A percentile compares a stretch with the other conserved stretches of the same genome.
phyloP scores from a whole-genome alignment of 106 monocot species.

The Apostasia shenzhenica region DNA sequence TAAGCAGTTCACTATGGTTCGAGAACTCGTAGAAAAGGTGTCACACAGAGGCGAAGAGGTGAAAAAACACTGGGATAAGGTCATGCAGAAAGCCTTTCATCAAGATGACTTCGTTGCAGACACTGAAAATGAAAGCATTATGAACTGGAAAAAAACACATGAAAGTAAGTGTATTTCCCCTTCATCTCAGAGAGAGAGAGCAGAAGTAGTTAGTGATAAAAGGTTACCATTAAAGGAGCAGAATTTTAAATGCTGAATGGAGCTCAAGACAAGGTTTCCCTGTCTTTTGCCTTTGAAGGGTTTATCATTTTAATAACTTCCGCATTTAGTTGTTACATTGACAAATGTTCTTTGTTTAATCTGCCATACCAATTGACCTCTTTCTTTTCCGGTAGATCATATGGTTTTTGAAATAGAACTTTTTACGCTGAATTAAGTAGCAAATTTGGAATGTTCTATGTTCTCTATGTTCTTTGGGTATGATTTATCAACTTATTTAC shows the following conservation, averaged over 20 bases:
- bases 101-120: slow-evolving; percentile 1
- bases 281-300: no score
- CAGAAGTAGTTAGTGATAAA: slow-evolving; percentile 9
- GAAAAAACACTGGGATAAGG: slow-evolving; percentile 17
- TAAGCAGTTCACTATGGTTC: slow-evolving; percentile 20
- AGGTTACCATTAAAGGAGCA: slow-evolving; percentile 59
- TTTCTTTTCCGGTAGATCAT: no score
- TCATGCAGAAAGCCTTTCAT: slow-evolving; percentile 19
- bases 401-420: no score
- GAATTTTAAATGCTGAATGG: slow-evolving; percentile 24
- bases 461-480: no score
- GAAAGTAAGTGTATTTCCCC: not conserved
- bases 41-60: slow-evolving; percentile 26
- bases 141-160: slow-evolving; percentile 13
- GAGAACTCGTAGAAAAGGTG: slow-evolving; percentile 17
- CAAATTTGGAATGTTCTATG: no score
- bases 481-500: no score
- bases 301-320: no score
- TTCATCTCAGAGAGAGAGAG: slow-evolving; percentile 20
- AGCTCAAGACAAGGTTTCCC: not conserved
- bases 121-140: slow-evolving; percentile 1
- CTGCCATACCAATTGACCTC: no score
- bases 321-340: no score
- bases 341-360: no score
- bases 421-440: no score